Conservation (phyloP, 2,329 filamentous ascomycete species). For the Xylariaceae sp. region DNA sequence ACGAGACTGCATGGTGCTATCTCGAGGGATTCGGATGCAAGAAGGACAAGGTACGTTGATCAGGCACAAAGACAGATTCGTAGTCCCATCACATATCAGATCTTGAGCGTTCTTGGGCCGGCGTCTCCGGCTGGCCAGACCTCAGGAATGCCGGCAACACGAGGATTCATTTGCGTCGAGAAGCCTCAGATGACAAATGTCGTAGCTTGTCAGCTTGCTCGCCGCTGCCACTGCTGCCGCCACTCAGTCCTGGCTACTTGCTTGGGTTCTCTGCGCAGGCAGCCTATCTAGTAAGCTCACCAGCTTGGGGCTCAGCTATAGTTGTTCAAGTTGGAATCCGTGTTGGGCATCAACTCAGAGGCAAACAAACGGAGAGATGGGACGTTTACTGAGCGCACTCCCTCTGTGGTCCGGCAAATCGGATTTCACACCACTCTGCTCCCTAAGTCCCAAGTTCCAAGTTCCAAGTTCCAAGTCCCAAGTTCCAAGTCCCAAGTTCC, state of each 20-base stretch:
- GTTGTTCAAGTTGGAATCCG: slow-evolving; percentile 23
- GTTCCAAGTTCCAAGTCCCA: slow-evolving; percentile 10
- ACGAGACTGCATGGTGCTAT: slow-evolving; percentile 94
- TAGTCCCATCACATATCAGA: slow-evolving; percentile 26
- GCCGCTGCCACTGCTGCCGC: slow-evolving; percentile 15
- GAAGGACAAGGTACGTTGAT: slow-evolving; percentile 87
- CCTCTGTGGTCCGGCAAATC: slow-evolving; percentile 30
- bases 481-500: slow-evolving; percentile 13
- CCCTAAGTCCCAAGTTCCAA: slow-evolving; percentile 10
- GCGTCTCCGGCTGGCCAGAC: slow-evolving; percentile 14
- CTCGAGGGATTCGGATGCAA: slow-evolving; percentile 93
- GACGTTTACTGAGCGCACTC: slow-evolving; percentile 12
- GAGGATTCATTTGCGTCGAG: slow-evolving; percentile 6
- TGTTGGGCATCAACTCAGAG: slow-evolving; percentile 42
- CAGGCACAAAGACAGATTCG: slow-evolving; percentile 23
- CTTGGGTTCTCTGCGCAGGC: slow-evolving; percentile 6
- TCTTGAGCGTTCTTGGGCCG: slow-evolving; percentile 19
- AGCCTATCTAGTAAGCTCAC: slow-evolving; percentile 3
- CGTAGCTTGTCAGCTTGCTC: slow-evolving; percentile 19
- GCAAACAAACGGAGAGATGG: not conserved
- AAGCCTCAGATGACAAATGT: slow-evolving; percentile 16
- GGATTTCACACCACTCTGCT: slow-evolving; percentile 20
- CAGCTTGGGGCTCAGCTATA: slow-evolving; percentile 18
- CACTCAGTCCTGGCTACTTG: slow-evolving; percentile 9
- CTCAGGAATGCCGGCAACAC: slow-evolving; percentile 2